phyloP scores from a whole-genome alignment of 176 grass and related monocot species.

The Oryza punctata region DNA sequence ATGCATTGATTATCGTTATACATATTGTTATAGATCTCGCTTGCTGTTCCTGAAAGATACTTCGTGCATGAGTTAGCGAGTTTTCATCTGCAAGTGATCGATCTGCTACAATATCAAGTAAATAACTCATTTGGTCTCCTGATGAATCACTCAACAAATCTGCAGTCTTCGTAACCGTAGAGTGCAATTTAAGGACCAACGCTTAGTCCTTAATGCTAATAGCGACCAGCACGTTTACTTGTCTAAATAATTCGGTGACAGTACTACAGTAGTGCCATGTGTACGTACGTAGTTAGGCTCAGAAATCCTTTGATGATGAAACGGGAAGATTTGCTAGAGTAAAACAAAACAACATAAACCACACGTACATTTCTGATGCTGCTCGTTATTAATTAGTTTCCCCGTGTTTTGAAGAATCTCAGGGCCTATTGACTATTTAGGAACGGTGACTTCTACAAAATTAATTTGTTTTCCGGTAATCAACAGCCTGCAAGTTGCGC shows the following conservation, averaged over 20 bases:
- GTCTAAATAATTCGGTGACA: conserved; percentile 1
- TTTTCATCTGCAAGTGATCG: background rate
- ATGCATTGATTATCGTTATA: background rate
- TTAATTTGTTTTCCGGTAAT: background rate
- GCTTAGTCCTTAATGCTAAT: conserved; percentile 1
- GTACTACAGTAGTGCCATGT: background rate
- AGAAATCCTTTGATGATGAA: background rate
- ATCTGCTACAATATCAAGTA: background rate
- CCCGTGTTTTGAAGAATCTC: background rate
- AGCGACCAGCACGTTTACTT: conserved; percentile 6
- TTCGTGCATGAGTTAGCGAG: background rate
- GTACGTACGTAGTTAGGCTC: background rate
- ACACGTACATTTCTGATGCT: background rate
- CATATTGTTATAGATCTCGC: background rate
- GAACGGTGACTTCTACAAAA: background rate
- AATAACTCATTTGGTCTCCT: background rate
- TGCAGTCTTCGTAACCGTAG: background rate
- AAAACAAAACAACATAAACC: background rate
- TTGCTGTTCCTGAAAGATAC: conserved; percentile 47
- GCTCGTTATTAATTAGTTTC: background rate
- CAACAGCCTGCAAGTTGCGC: background rate
- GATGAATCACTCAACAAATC: conserved; percentile 26
- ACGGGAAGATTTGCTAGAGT: background rate
- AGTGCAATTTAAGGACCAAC: conserved; percentile 24
- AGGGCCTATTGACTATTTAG: background rate